A percentile compares a stretch with the other conserved stretches of the same genome.
These are phyloP conservation scores for Boechera retrofracta DNA, from an alignment of 345 rosid genomes.

Conservation along the genomic window DNA sequence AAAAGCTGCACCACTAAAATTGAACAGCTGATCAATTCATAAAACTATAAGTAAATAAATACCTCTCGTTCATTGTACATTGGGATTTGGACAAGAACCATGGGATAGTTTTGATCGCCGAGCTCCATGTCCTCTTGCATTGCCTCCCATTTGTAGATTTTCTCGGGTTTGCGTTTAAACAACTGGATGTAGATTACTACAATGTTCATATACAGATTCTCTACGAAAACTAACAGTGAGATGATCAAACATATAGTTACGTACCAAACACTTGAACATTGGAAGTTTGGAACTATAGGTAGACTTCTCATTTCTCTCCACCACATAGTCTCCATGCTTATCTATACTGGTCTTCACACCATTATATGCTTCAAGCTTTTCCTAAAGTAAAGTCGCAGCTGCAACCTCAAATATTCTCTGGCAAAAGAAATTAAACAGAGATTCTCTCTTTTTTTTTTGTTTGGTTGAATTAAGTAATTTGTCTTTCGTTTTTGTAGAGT, in stretches of 20 bases:
- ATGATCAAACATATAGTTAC: conserved; percentile 56
- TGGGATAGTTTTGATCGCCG: conserved; percentile 47
- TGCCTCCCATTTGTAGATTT: conserved; percentile 54
- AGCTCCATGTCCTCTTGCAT: conserved; percentile 57
- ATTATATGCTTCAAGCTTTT: conserved; percentile 31
- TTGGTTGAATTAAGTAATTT: conserved; percentile 8
- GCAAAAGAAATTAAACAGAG: conserved; percentile 9
- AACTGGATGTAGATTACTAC: conserved; percentile 54
- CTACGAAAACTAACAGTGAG: conserved; percentile 58
- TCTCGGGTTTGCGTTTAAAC: conserved; percentile 51
- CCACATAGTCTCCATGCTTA: conserved; percentile 47
- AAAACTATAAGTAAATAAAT: neutral
- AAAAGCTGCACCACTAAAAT: neutral
- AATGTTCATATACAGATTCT: conserved; percentile 59
- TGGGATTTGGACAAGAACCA: conserved; percentile 50
- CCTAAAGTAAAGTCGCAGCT: neutral
- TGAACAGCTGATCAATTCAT: neutral
- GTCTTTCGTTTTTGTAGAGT: neutral
- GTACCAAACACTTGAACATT: conserved; percentile 46
- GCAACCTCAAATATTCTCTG: neutral
- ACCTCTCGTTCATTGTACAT: conserved; percentile 52
- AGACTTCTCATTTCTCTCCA: conserved; percentile 46
- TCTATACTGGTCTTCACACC: conserved; percentile 16
- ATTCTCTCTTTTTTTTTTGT: neutral
- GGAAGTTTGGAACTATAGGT: conserved; percentile 46